Base-by-base conservation (phyloP, 2,329 filamentous ascomycete species). In the Colletotrichum sp. region DNA sequence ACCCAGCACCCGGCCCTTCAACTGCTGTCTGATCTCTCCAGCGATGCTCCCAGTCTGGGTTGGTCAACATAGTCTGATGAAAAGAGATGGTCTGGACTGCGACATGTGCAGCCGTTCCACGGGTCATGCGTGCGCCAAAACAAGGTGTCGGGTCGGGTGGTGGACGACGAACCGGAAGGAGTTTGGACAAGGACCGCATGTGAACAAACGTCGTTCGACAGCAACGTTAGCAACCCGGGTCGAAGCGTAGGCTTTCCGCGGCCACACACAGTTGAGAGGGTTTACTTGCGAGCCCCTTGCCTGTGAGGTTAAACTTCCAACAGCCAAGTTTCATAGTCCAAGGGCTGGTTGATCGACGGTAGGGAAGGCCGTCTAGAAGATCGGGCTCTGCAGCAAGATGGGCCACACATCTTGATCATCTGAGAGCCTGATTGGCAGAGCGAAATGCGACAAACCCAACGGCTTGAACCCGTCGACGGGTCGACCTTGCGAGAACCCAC, bases 21-120 rank as follows among this genome's bases (percentile, higher is more conserved):
- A 61, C 22, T 69, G 61, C 44, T 76, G 74, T 76, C 74, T 74
- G 74, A 76, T 69, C 44, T 74, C 34, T 64, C 32, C 74, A 76
- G 29, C 74, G 74, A 59, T 76, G 49, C 30, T 36, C 74, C 73
- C 30, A 44, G 69, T 57, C 22, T 39, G 5, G n/a, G 6, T 30
- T 69, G n/a, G 30, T 25, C 27, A 59, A 44, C 34, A 29, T 63
- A 25, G 34, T 73, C n/a, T 61, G 59, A 69, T 73, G 44, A 59
- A 52, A 44, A 52, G 44, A 69, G 22, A 69, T 62, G 71, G 70
- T 52, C 69, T 69, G 59, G 39, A 63, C 25, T n/a, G 32, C 44
- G n/a, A 39, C 25, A 72, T 16, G 34, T 34, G 44, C n/a, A n/a
- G 19, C 25, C 13, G 32, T 22, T 44, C n/a, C 70, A n/a, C 8